Evolutionary conservation across 345 rosid species (phyloP).

Genomic region (Limnanthes douglasii): DNA sequence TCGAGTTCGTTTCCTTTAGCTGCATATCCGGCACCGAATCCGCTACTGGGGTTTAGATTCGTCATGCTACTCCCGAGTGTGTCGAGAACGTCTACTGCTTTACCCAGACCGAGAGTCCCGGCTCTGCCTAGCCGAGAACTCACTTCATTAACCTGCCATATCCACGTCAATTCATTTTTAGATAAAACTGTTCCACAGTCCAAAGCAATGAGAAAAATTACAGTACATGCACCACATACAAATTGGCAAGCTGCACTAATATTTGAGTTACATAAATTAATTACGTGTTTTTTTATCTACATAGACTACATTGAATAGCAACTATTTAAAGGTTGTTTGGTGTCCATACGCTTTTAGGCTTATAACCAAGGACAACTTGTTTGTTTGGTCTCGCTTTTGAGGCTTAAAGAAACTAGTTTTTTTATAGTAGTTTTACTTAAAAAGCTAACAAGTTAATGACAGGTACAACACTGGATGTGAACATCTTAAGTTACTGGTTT

Average conservation of each 20-base stretch:
- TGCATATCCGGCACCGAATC: conserved; percentile 55
- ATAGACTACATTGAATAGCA: too few species aligned
- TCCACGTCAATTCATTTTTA: too few species aligned
- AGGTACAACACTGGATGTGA: too few species aligned
- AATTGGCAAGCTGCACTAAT: too few species aligned
- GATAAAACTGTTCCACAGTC: too few species aligned
- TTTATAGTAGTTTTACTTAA: background rate
- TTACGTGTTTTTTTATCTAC: background rate
- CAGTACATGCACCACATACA: too few species aligned
- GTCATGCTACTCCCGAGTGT: conserved; percentile 91
- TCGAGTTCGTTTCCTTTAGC: conserved; percentile 59
- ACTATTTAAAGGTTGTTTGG: too few species aligned
- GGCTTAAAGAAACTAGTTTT: background rate
- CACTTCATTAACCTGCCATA: conserved; percentile 50
- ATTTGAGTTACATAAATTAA: too few species aligned
- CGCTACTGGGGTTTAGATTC: conserved; percentile 43
- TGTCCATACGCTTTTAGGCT: too few species aligned
- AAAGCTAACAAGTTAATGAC: background rate
- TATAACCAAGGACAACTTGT: conserved; percentile 1
- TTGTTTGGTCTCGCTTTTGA: background rate
- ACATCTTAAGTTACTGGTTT: too few species aligned
- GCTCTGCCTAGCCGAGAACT: conserved; percentile 68
- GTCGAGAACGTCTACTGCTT: conserved; percentile 79
- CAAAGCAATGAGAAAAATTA: too few species aligned
- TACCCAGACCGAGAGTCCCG: conserved; percentile 44